phyloP scores from a whole-genome alignment of 140 eudicot species.

The Anethum foeniculum region DNA sequence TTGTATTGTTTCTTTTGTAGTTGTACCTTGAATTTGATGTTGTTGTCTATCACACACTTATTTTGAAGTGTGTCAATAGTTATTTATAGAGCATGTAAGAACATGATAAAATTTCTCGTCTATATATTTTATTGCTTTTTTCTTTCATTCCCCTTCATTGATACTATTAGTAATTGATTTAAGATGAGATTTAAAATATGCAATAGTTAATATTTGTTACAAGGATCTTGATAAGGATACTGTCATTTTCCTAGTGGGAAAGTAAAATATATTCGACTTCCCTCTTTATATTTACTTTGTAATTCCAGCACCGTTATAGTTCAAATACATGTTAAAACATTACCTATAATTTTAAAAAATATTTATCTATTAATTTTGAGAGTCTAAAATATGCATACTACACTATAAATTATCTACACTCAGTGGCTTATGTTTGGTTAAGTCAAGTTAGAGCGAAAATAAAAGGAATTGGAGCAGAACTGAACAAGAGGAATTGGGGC shows the following conservation, averaged over 20 bases:
- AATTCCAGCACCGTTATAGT: background rate
- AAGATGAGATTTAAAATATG: constrained; percentile 2
- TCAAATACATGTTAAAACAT: background rate
- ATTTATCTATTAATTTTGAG: background rate
- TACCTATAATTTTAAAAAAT: background rate
- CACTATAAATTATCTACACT: background rate
- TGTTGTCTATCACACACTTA: background rate
- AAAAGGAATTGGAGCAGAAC: background rate
- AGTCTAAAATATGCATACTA: background rate
- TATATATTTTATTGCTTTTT: background rate
- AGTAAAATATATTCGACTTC: background rate
- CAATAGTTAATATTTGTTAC: background rate
- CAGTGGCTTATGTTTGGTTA: background rate
- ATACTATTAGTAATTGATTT: background rate
- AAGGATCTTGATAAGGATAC: background rate
- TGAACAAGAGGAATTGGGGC: background rate
- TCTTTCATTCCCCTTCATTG: background rate
- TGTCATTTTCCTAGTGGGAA: background rate
- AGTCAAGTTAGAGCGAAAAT: background rate
- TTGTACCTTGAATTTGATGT: background rate
- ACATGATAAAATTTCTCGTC: background rate
- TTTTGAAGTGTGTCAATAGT: background rate
- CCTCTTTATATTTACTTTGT: background rate
- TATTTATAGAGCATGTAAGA: background rate
- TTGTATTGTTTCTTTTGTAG: background rate